A percentile compares a stretch with the other conserved stretches of the same genome.
Conservation (phyloP, 257 asterid species). For the Solanum dulcamara region DNA sequence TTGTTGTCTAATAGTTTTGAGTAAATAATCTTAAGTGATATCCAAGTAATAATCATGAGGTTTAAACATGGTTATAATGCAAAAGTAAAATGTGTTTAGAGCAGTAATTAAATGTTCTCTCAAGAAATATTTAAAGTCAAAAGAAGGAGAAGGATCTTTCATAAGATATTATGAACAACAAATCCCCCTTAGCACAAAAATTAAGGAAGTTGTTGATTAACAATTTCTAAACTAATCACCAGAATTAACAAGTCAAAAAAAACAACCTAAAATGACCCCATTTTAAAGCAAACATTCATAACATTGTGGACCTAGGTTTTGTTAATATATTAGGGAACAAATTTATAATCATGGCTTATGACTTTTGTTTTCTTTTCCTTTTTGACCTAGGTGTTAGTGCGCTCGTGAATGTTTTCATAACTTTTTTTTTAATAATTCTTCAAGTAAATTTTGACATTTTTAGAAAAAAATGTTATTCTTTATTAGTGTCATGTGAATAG, state of each 20-base stretch:
- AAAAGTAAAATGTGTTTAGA: neutral
- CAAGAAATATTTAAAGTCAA: neutral
- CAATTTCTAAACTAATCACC: neutral
- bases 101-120: neutral
- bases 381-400: slow-evolving; percentile 2
- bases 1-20: neutral
- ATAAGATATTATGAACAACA: neutral
- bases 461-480: neutral
- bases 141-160: neutral
- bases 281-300: neutral
- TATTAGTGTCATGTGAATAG: neutral
- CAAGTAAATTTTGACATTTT: neutral
- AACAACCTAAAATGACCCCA: neutral
- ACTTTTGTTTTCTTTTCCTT: neutral
- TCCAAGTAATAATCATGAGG: neutral
- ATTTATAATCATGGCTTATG: neutral
- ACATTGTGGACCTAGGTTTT: neutral
- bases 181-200: neutral
- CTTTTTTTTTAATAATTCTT: neutral
- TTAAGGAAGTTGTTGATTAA: neutral
- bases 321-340: neutral
- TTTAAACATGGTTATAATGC: neutral
- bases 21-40: neutral
- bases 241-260: neutral
- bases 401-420: neutral